phyloP scores from a whole-genome alignment of 495 filamentous ascomycete species.

The Amphirosellinia nigrospora region DNA sequence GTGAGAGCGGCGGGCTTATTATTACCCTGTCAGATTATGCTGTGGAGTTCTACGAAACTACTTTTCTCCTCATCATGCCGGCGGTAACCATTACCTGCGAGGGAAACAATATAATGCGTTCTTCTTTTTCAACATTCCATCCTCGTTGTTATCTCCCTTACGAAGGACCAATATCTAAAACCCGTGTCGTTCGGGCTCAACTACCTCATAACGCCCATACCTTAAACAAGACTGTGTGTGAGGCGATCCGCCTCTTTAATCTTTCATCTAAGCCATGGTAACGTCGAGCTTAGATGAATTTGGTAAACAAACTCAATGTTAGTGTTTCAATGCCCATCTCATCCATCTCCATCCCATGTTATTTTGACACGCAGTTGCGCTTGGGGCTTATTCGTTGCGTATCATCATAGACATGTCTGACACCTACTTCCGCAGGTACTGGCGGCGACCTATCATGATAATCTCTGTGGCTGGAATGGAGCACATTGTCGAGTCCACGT shows the following conservation, averaged over 20 bases:
- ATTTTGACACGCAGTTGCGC: not conserved
- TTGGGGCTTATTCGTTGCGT: not conserved
- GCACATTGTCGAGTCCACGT: slow-evolving; percentile 48
- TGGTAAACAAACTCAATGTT: not conserved
- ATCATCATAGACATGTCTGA: not conserved
- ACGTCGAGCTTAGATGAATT: not conserved
- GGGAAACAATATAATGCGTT: not conserved
- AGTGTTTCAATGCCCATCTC: not conserved
- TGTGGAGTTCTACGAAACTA: not conserved
- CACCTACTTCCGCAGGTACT: not conserved
- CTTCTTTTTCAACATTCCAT: not conserved
- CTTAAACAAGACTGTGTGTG: not conserved
- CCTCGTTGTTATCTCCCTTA: not conserved
- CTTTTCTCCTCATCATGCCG: not conserved
- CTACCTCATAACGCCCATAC: not conserved
- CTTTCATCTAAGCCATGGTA: not conserved
- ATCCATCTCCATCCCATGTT: not conserved
- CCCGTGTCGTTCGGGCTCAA: not conserved
- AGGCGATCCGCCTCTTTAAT: not conserved
- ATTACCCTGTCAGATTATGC: not conserved
- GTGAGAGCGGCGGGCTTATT: too few relatives aligned
- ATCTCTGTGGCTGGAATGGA: slow-evolving; percentile 39
- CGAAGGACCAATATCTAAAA: slow-evolving; percentile 6
- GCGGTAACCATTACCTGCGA: too few relatives aligned
- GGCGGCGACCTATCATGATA: slow-evolving; percentile 7